Percentiles rank a stretch among this genome's conserved stretches.
These are phyloP conservation scores for Acanthamoeba polyphaga DNA, from an alignment of 208 protist genomes.

Conservation along the genomic window DNA sequence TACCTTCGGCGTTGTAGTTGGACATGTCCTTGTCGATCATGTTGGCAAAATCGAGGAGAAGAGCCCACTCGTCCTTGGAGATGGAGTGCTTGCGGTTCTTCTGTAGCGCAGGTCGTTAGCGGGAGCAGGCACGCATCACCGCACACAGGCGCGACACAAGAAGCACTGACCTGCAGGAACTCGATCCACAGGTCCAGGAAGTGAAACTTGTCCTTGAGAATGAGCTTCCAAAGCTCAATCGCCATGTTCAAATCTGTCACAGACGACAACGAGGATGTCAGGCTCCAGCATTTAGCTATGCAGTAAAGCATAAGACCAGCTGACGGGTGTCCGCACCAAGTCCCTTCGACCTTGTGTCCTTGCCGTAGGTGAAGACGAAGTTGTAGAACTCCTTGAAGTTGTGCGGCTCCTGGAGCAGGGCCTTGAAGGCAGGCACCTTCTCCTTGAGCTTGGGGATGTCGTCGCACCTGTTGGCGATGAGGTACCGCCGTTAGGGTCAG, in stretches of 20 bases:
- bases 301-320: no score
- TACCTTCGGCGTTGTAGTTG: slow-evolving; percentile 76
- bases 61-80: slow-evolving; percentile 78
- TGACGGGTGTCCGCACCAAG: neutral
- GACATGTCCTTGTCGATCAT: slow-evolving; percentile 75
- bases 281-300: no score
- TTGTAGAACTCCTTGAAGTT: slow-evolving; percentile 77
- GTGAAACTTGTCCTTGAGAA: slow-evolving; percentile 61
- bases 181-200: slow-evolving; percentile 71
- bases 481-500: neutral
- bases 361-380: slow-evolving; percentile 61
- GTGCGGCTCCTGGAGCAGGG: neutral
- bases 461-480: slow-evolving; percentile 9
- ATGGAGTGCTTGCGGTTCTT: slow-evolving; percentile 73
- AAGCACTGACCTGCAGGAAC: slow-evolving; percentile 60
- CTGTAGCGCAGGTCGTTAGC: neutral
- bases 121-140: no score
- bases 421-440: slow-evolving; percentile 57
- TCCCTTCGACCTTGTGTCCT: slow-evolving; percentile 51
- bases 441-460: slow-evolving; percentile 65
- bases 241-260: slow-evolving; percentile 62
- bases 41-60: slow-evolving; percentile 77
- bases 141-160: no score
- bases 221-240: slow-evolving; percentile 74
- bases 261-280: no score